Evolutionary conservation across 495 filamentous ascomycete species (phyloP).

Genomic region (Aspergillus steynii): DNA sequence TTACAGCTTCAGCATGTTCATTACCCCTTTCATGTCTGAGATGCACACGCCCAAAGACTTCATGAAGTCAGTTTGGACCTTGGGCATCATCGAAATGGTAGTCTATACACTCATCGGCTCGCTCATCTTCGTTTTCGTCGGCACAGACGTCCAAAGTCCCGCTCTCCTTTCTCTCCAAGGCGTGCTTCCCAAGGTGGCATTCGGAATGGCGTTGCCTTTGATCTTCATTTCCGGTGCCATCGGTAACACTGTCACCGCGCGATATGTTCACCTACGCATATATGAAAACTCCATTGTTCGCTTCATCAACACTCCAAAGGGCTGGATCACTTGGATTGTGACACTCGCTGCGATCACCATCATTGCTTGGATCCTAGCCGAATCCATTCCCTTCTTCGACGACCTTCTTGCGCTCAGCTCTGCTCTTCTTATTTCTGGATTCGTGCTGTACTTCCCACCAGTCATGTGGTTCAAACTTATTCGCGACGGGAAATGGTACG

Average conservation of each 20-base stretch:
- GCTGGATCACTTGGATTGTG: conserved; percentile 58
- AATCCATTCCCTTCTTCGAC: conserved; percentile 68
- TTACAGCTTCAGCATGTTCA: conserved; percentile 62
- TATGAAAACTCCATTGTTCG: conserved; percentile 53
- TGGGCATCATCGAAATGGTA: conserved; percentile 59
- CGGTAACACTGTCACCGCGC: conserved; percentile 57
- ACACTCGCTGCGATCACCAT: conserved; percentile 55
- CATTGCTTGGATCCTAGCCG: conserved; percentile 63
- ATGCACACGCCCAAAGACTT: conserved; percentile 68
- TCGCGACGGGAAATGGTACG: conserved; percentile 39
- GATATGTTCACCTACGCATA: conserved; percentile 61
- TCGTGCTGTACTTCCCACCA: conserved; percentile 65
- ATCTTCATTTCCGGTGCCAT: conserved; percentile 67
- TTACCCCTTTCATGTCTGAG: conserved; percentile 72
- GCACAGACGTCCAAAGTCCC: conserved; percentile 62
- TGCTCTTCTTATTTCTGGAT: conserved; percentile 63
- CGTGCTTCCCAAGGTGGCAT: conserved; percentile 64
- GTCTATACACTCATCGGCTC: conserved; percentile 69
- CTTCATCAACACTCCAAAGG: conserved; percentile 58
- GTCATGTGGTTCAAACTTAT: conserved; percentile 63
- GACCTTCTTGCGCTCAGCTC: conserved; percentile 59
- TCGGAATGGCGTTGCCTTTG: conserved; percentile 70
- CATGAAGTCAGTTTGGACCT: conserved; percentile 58
- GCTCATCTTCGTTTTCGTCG: conserved; percentile 68
- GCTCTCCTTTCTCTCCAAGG: conserved; percentile 62